These are phyloP conservation scores for Solanum chaucha DNA, from an alignment of 257 asterid genomes.

Conservation along the genomic window DNA sequence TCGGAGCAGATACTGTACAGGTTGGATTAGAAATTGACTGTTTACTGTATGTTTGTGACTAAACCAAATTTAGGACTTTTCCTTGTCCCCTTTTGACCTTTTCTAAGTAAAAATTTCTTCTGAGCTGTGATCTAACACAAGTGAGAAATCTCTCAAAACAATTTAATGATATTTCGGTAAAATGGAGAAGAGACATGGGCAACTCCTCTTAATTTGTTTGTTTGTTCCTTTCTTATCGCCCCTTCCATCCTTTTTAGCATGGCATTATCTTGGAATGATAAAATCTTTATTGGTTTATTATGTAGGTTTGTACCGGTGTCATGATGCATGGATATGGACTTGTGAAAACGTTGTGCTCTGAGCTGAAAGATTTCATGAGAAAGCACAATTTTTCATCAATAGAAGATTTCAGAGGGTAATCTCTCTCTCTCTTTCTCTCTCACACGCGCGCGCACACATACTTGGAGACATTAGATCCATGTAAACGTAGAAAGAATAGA, in stretches of 20 bases:
- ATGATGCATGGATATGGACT: conserved; percentile 96
- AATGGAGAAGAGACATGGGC: background rate
- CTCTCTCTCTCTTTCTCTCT: background rate
- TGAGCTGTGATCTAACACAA: background rate
- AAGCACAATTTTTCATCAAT: conserved; percentile 64
- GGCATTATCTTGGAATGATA: background rate
- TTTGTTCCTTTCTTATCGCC: background rate
- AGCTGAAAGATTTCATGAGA: conserved; percentile 77
- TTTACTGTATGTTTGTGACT: background rate
- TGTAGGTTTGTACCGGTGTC: conserved; percentile 85
- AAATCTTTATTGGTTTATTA: background rate
- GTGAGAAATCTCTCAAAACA: background rate
- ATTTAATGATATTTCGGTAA: background rate
- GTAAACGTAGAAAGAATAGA: background rate
- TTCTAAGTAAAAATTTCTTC: background rate
- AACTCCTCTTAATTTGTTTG: background rate
- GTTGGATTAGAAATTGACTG: conserved; percentile 18
- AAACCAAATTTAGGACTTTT: background rate
- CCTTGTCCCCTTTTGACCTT: background rate
- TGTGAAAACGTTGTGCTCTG: conserved; percentile 71
- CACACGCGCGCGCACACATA: background rate
- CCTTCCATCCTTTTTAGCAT: background rate
- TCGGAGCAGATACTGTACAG: conserved; percentile 96
- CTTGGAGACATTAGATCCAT: background rate
- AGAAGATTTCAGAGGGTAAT: conserved; percentile 82